A percentile compares a stretch with the other conserved stretches of the same genome.
Conservation (phyloP, 225 moss, liverwort and hornwort genomes). For the Sphagnum contortum region DNA sequence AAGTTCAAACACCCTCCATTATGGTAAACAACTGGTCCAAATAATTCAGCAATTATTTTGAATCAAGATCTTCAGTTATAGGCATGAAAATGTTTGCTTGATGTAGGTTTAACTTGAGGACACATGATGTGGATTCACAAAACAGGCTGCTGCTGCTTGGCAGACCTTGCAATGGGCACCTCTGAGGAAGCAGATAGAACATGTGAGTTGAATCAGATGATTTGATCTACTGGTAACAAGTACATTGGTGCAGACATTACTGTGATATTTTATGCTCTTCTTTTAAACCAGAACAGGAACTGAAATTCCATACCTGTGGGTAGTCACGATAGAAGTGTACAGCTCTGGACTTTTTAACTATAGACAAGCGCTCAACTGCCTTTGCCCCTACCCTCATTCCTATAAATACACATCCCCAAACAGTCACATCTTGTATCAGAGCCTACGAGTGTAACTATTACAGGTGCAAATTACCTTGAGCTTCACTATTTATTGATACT, state of each 20-base stretch:
- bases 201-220: too few species aligned
- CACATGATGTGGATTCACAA: too few species aligned
- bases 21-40: background rate
- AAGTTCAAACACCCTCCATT: background rate
- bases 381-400: conserved; percentile 92
- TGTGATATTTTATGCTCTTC: background rate
- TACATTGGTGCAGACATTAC: too few species aligned
- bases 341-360: conserved; percentile 57
- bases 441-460: background rate
- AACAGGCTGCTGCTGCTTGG: too few species aligned
- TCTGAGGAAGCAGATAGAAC: too few species aligned
- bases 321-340: conserved; percentile 83
- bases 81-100: background rate
- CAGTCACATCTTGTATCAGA: too few species aligned
- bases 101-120: background rate
- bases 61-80: background rate
- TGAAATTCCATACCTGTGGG: conserved; percentile 31
- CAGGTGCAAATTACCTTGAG: background rate
- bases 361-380: conserved; percentile 64
- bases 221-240: too few species aligned
- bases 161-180: too few species aligned
- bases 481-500: background rate
- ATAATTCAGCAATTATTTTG: background rate
- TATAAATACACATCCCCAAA: conserved; percentile 9
- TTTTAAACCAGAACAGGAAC: background rate